phyloP scores from a whole-genome alignment of 306 rosid species.

The Medicago lupulina region DNA sequence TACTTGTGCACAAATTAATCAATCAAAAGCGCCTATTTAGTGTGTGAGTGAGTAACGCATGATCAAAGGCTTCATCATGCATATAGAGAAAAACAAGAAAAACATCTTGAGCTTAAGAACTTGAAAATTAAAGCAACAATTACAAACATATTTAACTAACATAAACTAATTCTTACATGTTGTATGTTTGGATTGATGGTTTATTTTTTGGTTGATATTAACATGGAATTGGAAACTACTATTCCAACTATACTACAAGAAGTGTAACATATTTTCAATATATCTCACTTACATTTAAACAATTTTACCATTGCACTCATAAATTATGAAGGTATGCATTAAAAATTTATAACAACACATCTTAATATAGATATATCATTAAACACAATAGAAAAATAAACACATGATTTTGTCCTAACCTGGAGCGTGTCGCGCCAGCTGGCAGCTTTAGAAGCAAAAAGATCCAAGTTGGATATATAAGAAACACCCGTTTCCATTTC shows the following conservation, averaged over 20 bases:
- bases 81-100: neutral
- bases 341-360: no score
- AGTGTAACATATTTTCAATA: no score
- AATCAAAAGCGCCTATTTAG: neutral
- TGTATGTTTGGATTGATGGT: no score
- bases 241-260: no score
- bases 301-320: no score
- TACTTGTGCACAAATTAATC: neutral
- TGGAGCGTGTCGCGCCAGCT: constrained; percentile 78
- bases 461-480: constrained; percentile 56
- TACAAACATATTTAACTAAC: neutral
- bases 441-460: constrained; percentile 56
- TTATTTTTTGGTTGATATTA: no score
- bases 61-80: neutral
- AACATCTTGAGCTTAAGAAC: neutral
- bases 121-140: neutral
- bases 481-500: constrained; percentile 43
- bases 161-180: neutral
- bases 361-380: no score
- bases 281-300: no score
- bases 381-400: no score
- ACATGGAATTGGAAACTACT: no score
- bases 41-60: neutral
- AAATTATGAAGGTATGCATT: no score
- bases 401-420: neutral